Conservation (phyloP, 495 filamentous ascomycete species). For the Chaetomium tenue region DNA sequence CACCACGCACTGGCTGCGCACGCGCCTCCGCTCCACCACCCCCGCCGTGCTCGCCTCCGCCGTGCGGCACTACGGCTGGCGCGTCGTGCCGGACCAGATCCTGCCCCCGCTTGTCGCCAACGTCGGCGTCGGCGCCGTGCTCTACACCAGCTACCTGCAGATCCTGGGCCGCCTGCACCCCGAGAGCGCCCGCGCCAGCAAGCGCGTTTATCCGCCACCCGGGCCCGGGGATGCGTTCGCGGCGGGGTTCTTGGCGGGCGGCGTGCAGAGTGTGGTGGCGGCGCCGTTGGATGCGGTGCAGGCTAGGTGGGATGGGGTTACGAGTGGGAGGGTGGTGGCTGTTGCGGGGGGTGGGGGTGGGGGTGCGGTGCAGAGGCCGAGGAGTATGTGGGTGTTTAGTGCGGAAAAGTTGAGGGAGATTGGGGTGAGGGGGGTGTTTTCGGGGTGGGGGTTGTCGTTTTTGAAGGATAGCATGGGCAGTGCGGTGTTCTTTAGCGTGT, state of each 20-base stretch:
- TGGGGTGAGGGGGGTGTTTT: constrained; percentile 75
- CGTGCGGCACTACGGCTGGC: constrained; percentile 76
- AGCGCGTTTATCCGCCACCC: constrained; percentile 74
- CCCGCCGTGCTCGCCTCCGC: constrained; percentile 78
- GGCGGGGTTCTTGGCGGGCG: constrained; percentile 74
- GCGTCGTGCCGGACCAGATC: constrained; percentile 82
- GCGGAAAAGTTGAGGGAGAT: constrained; percentile 72
- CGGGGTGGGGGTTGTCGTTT: constrained; percentile 75
- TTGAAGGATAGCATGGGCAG: constrained; percentile 79
- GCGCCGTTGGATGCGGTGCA: constrained; percentile 88
- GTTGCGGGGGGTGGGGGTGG: no score
- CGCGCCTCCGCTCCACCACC: constrained; percentile 70
- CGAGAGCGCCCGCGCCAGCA: constrained; percentile 64
- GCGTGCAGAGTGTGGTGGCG: constrained; percentile 74
- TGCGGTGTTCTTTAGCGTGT: constrained; percentile 79
- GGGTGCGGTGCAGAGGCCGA: constrained; percentile 47
- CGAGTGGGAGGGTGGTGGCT: constrained; percentile 19
- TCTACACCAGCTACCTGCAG: constrained; percentile 87
- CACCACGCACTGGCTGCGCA: constrained; percentile 41
- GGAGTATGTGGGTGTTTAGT: constrained; percentile 80
- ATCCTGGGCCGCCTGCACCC: constrained; percentile 69
- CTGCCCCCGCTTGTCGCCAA: constrained; percentile 85
- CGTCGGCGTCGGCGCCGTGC: constrained; percentile 75
- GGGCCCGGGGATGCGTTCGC: constrained; percentile 62
- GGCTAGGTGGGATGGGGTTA: constrained; percentile 62